A percentile compares a stretch with the other conserved stretches of the same genome.
These are phyloP conservation scores for Neofusicoccum cordaticola DNA, from an alignment of 2,329 filamentous ascomycete species.

Conservation along the genomic window DNA sequence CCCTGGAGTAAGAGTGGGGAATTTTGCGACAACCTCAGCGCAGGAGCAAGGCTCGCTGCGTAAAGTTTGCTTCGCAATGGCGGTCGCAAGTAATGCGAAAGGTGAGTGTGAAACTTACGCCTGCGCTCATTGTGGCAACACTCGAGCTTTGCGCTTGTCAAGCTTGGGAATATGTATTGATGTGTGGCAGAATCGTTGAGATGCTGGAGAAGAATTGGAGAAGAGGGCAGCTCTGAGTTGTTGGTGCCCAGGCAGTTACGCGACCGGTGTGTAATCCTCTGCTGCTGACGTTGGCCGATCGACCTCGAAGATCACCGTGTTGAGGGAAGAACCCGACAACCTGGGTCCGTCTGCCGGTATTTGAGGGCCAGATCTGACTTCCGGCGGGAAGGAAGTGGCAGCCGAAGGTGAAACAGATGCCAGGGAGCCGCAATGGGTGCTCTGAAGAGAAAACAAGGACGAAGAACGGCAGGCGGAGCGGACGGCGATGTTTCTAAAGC, in stretches of 20 bases:
- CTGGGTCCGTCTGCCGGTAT: not conserved
- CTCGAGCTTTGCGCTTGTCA: not conserved
- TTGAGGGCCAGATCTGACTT: not conserved
- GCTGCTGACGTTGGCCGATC: conserved; percentile 5
- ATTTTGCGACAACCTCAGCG: not conserved
- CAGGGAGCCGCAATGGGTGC: not conserved
- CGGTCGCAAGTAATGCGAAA: not conserved
- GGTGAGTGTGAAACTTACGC: not conserved
- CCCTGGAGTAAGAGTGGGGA: too few relatives aligned
- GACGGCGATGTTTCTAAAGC: not conserved
- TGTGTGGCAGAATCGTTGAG: not conserved
- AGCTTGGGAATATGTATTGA: not conserved
- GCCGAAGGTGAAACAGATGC: not conserved
- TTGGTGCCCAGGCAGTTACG: not conserved
- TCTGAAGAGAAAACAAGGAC: not conserved
- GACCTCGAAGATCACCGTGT: not conserved
- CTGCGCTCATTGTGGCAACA: not conserved
- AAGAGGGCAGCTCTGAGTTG: not conserved
- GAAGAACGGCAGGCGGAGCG: not conserved
- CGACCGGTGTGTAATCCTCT: conserved; percentile 1
- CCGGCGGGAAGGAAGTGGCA: not conserved
- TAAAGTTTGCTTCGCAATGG: not conserved
- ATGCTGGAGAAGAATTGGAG: not conserved
- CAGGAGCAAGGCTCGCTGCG: not conserved
- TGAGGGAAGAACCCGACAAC: not conserved